Evolutionary conservation across 805 yeast species (phyloP).

Genomic region (Wickerhamiella hasegawae): DNA sequence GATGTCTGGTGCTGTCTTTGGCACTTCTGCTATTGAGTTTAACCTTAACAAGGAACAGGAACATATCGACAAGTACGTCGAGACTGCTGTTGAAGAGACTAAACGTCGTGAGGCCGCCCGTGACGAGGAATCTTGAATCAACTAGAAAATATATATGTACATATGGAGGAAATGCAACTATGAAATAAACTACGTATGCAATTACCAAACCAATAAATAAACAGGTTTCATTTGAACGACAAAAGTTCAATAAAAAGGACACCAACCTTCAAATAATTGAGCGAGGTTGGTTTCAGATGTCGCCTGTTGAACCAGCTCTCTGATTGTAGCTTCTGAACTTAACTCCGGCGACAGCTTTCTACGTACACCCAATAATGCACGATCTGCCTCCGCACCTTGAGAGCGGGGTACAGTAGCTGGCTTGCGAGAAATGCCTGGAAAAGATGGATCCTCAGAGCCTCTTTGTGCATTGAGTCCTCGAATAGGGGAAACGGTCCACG

Average conservation of each 20-base stretch:
- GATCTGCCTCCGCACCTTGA: slow-evolving; percentile 46
- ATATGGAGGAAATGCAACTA: no score
- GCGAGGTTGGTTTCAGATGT: slow-evolving; percentile 51
- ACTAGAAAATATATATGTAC: no score
- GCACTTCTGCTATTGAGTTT: slow-evolving; percentile 41
- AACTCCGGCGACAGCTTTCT: slow-evolving; percentile 57
- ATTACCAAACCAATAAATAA: no score
- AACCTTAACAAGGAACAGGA: slow-evolving; percentile 61
- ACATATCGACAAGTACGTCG: slow-evolving; percentile 57
- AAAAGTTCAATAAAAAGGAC: slow-evolving; percentile 20
- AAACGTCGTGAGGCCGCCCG: slow-evolving; percentile 16
- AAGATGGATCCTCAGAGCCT: no score
- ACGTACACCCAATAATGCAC: slow-evolving; percentile 59
- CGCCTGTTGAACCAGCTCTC: slow-evolving; percentile 69
- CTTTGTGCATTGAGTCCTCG: slow-evolving; percentile 21
- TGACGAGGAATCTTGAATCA: no score
- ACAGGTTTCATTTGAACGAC: no score
- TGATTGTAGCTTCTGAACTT: slow-evolving; percentile 69
- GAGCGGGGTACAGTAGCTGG: neutral
- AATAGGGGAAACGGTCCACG: slow-evolving; percentile 79
- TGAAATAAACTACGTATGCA: no score
- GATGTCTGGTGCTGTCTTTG: slow-evolving; percentile 71
- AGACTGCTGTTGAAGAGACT: slow-evolving; percentile 50
- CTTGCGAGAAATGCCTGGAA: no score
- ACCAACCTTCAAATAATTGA: slow-evolving; percentile 41